Conservation (phyloP, 805 yeast genomes). For the Hanseniaspora lindneri region DNA sequence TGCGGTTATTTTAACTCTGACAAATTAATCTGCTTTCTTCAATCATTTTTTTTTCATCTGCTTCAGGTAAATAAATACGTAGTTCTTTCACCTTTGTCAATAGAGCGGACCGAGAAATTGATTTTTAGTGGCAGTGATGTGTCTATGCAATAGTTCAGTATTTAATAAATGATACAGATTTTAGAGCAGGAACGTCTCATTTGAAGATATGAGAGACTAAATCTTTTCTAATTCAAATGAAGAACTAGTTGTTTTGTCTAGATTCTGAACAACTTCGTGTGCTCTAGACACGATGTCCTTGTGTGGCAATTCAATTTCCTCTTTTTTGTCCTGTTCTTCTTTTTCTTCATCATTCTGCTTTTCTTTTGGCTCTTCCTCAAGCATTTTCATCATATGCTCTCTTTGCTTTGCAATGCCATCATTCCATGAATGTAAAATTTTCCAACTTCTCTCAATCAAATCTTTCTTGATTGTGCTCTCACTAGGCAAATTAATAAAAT, state of each 20-base stretch:
- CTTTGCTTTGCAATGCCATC: slow-evolving; percentile 22
- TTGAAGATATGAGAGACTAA: too few relatives aligned
- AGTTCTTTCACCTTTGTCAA: too few relatives aligned
- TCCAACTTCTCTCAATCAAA: slow-evolving; percentile 20
- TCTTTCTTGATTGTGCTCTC: slow-evolving; percentile 20
- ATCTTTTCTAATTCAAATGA: slow-evolving; percentile 7
- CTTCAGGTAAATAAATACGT: too few relatives aligned
- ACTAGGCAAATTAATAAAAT: slow-evolving; percentile 25
- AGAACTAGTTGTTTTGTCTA: slow-evolving; percentile 13
- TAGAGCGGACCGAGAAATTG: too few relatives aligned
- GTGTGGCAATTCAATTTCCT: slow-evolving; percentile 21
- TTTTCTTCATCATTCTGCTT: slow-evolving; percentile 14
- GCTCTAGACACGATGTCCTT: slow-evolving; percentile 23
- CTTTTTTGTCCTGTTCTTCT: slow-evolving; percentile 7
- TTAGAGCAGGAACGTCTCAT: too few relatives aligned
- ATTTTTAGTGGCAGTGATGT: too few relatives aligned
- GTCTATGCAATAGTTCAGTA: too few relatives aligned
- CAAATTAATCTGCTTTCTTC: too few relatives aligned
- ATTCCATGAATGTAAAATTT: slow-evolving; percentile 23
- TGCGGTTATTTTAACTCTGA: too few relatives aligned
- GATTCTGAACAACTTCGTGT: slow-evolving; percentile 17
- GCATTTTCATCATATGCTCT: slow-evolving; percentile 21
- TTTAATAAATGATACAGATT: too few relatives aligned
- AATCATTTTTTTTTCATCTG: too few relatives aligned
- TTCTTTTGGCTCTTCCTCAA: slow-evolving; percentile 15